Evolutionary conservation across 192 early-diverging fungal genomes (phyloP), one percentile per base, ranked within the genome.

Genomic region (Allomyces arbusculus): DNA sequence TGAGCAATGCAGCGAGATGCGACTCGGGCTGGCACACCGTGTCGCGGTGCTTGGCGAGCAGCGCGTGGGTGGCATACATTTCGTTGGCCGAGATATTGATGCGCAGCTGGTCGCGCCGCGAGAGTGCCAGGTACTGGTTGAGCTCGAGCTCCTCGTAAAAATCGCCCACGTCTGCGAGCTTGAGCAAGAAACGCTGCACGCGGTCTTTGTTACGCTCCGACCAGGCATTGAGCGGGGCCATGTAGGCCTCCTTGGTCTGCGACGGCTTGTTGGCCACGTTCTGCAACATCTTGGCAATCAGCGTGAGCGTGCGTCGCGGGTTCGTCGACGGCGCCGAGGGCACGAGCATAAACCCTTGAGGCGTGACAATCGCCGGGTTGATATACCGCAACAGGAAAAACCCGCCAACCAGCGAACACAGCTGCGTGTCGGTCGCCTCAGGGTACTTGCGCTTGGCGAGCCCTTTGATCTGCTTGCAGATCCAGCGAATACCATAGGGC

Each of bases 341-440:
- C 24, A 92, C 82, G 33, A 95, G 74, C 90, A 93, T 92, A 78
- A 92, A 91, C n/a, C 88, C 87, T 69, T 94, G 84, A 5, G 95
- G 92, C 1, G 93, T 92, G 62, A 97, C 92, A 68, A 97, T 91
- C 0, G 95, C 92, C n/a, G 95, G 95, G 71, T 97, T 97, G 68
- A 97, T 81, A 73, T 92, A 97, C 43, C 95, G 87, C 69, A 97
- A 75, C 67, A 97, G 91, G 69, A 97, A 97, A 73, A 97, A 95
- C 9, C 92, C 93, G 44, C 95, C 95, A 74, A 97, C 94, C 33
- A 95, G 76, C 62, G 95, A 95, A 72, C 92, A 91, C 26, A 93
- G 88, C 12, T 88, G 86, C 63, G 84, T 81, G 65, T 94, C 91
- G 10, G 89, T 83, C 16, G 89, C 88, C 63, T 95, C 84, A 0